Evolutionary conservation across 495 filamentous ascomycete species (phyloP).

Genomic region (Astrothelium subdiscretum): DNA sequence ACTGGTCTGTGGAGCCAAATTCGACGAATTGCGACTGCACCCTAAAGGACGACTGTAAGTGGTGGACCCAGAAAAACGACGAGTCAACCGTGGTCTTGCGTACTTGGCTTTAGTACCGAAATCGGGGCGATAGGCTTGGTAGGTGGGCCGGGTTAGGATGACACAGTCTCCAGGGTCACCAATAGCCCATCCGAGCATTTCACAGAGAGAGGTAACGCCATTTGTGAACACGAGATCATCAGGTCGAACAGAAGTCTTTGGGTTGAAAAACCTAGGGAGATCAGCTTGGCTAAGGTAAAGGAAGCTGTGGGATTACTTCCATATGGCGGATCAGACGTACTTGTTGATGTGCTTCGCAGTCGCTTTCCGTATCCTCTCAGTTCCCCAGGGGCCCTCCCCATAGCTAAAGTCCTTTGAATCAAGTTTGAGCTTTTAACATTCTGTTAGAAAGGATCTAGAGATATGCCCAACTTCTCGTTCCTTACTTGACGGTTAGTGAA

Average conservation of each 20-base stretch:
- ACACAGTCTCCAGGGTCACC: constrained; percentile 20
- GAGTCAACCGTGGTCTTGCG: neutral
- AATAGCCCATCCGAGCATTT: constrained; percentile 16
- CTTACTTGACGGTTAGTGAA: neutral
- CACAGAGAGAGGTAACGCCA: constrained; percentile 12
- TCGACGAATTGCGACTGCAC: constrained; percentile 11
- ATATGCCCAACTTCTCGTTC: neutral
- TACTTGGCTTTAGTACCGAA: constrained; percentile 8
- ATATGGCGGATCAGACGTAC: neutral
- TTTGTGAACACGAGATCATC: constrained; percentile 12
- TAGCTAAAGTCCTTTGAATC: constrained; percentile 13
- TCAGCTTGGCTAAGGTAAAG: neutral
- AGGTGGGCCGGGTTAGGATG: constrained; percentile 16
- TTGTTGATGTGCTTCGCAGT: constrained; percentile 19
- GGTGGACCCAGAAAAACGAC: neutral
- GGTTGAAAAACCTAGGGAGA: constrained; percentile 7
- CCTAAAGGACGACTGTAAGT: neutral
- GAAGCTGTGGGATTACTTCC: neutral
- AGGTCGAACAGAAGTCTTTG: constrained; percentile 5
- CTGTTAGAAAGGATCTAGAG: no score
- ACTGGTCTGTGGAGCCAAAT: constrained; percentile 13
- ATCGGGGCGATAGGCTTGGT: constrained; percentile 16
- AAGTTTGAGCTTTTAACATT: neutral
- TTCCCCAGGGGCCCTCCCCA: constrained; percentile 21
- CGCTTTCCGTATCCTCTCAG: constrained; percentile 12